These are phyloP conservation scores for Rhodomyrtus tomentosa DNA, from an alignment of 345 rosid genomes.

Conservation along the genomic window DNA sequence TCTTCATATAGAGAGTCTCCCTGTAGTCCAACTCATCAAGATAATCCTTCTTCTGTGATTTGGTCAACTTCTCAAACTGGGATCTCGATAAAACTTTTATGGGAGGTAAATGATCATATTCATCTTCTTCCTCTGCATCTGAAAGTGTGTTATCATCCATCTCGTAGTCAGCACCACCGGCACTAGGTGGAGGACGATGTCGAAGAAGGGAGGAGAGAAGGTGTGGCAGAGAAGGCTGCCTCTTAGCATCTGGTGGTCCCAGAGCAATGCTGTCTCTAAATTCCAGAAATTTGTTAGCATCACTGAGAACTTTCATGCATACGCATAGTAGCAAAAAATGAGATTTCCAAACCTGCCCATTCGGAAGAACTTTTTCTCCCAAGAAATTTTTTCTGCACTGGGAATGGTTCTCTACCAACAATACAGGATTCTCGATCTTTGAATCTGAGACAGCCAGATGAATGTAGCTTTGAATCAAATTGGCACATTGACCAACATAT, in stretches of 20 bases:
- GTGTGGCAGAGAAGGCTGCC: conserved; percentile 81
- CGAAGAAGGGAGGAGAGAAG: conserved; percentile 69
- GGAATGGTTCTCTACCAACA: conserved; percentile 77
- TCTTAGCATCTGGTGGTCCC: conserved; percentile 37
- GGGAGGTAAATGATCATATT: conserved; percentile 81
- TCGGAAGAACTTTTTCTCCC: conserved; percentile 75
- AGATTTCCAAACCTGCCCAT: conserved; percentile 78
- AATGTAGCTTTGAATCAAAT: conserved; percentile 59
- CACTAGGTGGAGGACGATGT: conserved; percentile 32
- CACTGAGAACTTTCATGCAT: conserved; percentile 70
- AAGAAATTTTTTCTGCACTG: conserved; percentile 49
- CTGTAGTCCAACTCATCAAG: conserved; percentile 87
- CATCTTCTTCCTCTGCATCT: conserved; percentile 59
- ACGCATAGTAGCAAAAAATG: conserved; percentile 55
- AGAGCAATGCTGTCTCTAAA: conserved; percentile 54
- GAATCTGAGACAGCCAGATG: conserved; percentile 66
- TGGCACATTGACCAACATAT: conserved; percentile 51
- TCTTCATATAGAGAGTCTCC: conserved; percentile 74
- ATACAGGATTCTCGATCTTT: conserved; percentile 63
- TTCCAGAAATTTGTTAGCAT: conserved; percentile 48
- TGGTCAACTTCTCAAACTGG: conserved; percentile 56
- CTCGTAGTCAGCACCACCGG: conserved; percentile 43
- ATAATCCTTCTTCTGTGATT: conserved; percentile 64
- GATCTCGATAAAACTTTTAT: conserved; percentile 68
- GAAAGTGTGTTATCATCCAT: conserved; percentile 34